Base-by-base conservation (phyloP, 495 filamentous ascomycete genomes). In the Stereocaulon alpinum region DNA sequence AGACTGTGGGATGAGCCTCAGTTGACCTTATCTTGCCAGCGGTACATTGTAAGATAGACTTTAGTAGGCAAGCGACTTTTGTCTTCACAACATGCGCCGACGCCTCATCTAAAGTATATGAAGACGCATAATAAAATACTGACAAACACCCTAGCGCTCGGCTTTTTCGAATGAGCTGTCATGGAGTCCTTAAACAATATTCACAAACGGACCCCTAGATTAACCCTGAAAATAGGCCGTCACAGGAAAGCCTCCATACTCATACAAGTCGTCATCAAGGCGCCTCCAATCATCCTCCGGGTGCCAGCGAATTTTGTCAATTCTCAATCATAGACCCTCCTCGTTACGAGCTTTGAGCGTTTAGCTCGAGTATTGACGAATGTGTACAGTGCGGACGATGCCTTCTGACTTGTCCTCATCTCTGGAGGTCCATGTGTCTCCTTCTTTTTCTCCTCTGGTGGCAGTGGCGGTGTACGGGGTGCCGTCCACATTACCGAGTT, bases 341-440 rank as follows among this genome's bases (percentile, higher is more conserved):
- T 18, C 30, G 2, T 22, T 30, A 30, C 47, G 47, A 32, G 27
- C 24, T 17, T 15, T 27, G 18, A 34, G 9, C 49, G 15, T 37
- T 14, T 52, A 52, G 30, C 30, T 52, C 11, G 49, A 52, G 49
- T 52, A 52, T 34, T 52, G 49, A 18, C 49, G 49, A 34, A 52
- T 52, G 20, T 52, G 49, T 52, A 52, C 49, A 52, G 49, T 52
- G 17, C 49, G 30, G 17, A 52, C 49, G 20, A 52, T 52, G 17
- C 49, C 49, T 17, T 52, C 49, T 0, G 49, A 52, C 34, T 52
- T 52, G 17, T 52, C 49, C 9, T 52, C 49, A 18, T 29, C 29
- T 18, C 20, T 52, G 17, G 30, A n/a, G 10, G 49, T 30, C 49
- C 49, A 52, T 3, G 34, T 52, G 2, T 52, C 29, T 22, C 34